Evolutionary conservation across 306 rosid genomes (phyloP).

Genomic region (Begonia fuchsioides): DNA sequence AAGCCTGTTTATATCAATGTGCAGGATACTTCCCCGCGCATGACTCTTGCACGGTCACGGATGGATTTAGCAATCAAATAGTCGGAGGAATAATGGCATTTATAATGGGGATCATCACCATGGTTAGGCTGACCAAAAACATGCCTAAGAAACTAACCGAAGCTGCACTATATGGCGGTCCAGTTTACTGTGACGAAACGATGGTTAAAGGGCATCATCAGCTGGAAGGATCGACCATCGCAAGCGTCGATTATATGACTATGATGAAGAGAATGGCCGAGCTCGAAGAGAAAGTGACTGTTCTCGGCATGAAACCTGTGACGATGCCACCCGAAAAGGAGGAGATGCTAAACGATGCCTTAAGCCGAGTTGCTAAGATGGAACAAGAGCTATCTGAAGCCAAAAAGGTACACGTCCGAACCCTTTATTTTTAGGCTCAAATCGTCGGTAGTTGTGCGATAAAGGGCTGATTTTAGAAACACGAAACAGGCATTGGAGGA

Average conservation of each 20-base stretch:
- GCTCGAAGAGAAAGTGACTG: slow-evolving; percentile 44
- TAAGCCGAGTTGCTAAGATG: slow-evolving; percentile 35
- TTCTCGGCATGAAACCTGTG: slow-evolving; percentile 29
- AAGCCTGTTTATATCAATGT: no score
- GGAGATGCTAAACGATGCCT: slow-evolving; percentile 42
- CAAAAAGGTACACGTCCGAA: slow-evolving; percentile 36
- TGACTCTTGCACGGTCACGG: slow-evolving; percentile 30
- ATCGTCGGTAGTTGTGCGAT: no score
- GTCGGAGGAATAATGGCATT: slow-evolving; percentile 56
- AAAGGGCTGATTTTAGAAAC: slow-evolving; percentile 1
- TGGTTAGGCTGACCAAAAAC: slow-evolving; percentile 56
- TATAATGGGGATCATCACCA: slow-evolving; percentile 58
- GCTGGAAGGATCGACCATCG: slow-evolving; percentile 23
- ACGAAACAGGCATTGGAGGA: slow-evolving; percentile 48
- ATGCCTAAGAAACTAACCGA: slow-evolving; percentile 71
- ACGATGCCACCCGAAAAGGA: slow-evolving; percentile 61
- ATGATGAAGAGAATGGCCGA: slow-evolving; percentile 79
- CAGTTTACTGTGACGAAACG: slow-evolving; percentile 20
- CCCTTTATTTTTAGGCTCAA: neutral
- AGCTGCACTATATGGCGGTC: slow-evolving; percentile 53
- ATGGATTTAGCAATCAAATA: slow-evolving; percentile 37
- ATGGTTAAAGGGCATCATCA: slow-evolving; percentile 17
- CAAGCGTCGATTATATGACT: slow-evolving; percentile 27
- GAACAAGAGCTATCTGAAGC: slow-evolving; percentile 55
- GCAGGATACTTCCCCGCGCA: slow-evolving; percentile 16